These are phyloP conservation scores for Diaporthe sp. DNA, from an alignment of 2,329 filamentous ascomycete genomes.

Conservation along the genomic window DNA sequence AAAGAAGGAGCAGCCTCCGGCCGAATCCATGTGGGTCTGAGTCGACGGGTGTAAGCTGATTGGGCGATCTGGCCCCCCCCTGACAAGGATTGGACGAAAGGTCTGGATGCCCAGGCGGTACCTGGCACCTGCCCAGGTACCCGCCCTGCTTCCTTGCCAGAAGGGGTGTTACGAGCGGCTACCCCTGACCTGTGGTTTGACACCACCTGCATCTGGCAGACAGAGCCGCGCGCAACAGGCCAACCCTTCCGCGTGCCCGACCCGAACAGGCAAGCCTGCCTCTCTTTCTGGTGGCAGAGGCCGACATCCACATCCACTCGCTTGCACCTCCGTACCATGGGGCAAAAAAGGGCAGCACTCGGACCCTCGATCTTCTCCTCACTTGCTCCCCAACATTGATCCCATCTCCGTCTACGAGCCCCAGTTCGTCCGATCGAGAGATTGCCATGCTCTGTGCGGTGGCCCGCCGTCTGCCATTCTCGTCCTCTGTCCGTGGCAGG, in stretches of 20 bases:
- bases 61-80: conserved; percentile 8
- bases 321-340: not conserved
- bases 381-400: conserved; percentile 2
- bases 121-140: not conserved
- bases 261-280: not conserved
- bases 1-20: not conserved
- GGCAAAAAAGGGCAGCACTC: not conserved
- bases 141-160: not conserved
- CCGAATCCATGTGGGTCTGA: conserved; percentile 11
- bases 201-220: conserved; percentile 28
- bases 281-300: not conserved
- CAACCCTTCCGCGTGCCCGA: not conserved
- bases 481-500: not conserved
- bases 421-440: conserved; percentile 16
- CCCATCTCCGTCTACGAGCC: not conserved
- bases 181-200: conserved; percentile 26
- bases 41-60: conserved; percentile 31
- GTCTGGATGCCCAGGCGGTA: conserved; percentile 6
- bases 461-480: conserved; percentile 5
- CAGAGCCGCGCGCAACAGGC: conserved; percentile 31
- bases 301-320: conserved; percentile 3
- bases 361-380: conserved; percentile 5
- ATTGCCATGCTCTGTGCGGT: conserved; percentile 31
- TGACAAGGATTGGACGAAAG: conserved; percentile 1
- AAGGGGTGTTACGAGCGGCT: conserved; percentile 17